These are phyloP conservation scores for Ampelocalamus luodianensis DNA, from an alignment of 176 grass and related monocot genomes.

Conservation along the genomic window DNA sequence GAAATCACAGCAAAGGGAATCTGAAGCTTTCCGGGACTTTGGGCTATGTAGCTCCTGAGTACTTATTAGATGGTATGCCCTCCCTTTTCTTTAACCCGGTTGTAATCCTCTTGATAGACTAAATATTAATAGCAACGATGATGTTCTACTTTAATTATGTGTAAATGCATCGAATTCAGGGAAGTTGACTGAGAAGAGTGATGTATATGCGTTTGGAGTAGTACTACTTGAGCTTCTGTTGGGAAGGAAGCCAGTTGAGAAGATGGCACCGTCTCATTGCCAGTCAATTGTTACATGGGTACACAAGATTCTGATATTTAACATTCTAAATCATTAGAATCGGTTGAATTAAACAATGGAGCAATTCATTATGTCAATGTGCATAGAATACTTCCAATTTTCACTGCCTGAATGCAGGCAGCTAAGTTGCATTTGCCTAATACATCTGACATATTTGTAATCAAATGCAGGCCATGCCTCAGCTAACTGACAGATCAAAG, in stretches of 20 bases:
- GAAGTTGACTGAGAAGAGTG: conserved; percentile 97
- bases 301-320: conserved; percentile 34
- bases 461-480: conserved; percentile 90
- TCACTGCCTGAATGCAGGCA: conserved; percentile 1
- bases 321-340: not conserved
- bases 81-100: not conserved
- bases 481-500: conserved; percentile 95
- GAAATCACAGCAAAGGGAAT: conserved; percentile 72
- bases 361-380: not conserved
- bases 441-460: conserved; percentile 38
- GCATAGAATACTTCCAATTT: not conserved
- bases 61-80: conserved; percentile 78
- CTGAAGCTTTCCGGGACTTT: conserved; percentile 83
- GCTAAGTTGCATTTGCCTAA: conserved; percentile 8
- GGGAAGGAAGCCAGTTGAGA: conserved; percentile 91
- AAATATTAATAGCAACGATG: not conserved
- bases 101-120: not conserved
- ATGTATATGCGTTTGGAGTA: conserved; percentile 96
- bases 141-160: conserved; percentile 19
- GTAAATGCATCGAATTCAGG: conserved; percentile 55
- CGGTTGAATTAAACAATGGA: not conserved
- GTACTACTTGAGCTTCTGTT: conserved; percentile 93
- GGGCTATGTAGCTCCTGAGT: conserved; percentile 94
- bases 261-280: conserved; percentile 74
- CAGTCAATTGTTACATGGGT: conserved; percentile 98